Conservation (phyloP, 164 flowering plant genomes). For the Protea cynaroides region DNA sequence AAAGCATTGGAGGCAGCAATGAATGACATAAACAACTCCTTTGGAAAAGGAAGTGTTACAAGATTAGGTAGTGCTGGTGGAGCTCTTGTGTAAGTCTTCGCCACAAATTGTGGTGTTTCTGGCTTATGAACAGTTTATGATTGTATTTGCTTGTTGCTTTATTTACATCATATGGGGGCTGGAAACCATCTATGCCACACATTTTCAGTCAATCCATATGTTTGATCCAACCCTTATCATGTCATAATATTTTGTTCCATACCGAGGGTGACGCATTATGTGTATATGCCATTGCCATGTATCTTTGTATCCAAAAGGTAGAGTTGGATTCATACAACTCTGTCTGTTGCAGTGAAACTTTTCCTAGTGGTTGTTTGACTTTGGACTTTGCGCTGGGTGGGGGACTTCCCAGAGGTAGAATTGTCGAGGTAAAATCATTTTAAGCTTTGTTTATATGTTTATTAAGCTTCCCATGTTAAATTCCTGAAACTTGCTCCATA, state of each 20-base stretch:
- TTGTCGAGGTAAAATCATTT: conserved; percentile 68
- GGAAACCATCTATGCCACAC: background rate
- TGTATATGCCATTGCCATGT: background rate
- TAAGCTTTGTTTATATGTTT: background rate
- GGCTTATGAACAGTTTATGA: background rate
- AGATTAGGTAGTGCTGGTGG: conserved; percentile 99
- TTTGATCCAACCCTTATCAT: conserved; percentile 1
- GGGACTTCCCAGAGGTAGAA: conserved; percentile 96
- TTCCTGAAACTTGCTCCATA: too few species aligned
- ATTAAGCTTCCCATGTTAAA: background rate
- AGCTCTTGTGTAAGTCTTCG: conserved; percentile 74
- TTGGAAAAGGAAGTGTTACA: conserved; percentile 98
- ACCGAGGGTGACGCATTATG: background rate
- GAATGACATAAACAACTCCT: conserved; percentile 89
- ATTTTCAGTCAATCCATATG: background rate
- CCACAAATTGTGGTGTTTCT: conserved; percentile 5
- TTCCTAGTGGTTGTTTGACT: conserved; percentile 97
- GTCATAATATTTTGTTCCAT: background rate
- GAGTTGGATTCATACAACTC: conserved; percentile 1
- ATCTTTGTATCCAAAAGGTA: background rate
- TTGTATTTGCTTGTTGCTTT: too few species aligned
- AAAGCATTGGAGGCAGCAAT: conserved; percentile 97
- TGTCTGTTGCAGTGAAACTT: conserved; percentile 73
- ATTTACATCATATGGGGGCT: background rate
- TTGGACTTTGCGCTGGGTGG: conserved; percentile 95